phyloP scores from a whole-genome alignment of 495 filamentous ascomycete species.

The Chlorociboria aeruginascens region DNA sequence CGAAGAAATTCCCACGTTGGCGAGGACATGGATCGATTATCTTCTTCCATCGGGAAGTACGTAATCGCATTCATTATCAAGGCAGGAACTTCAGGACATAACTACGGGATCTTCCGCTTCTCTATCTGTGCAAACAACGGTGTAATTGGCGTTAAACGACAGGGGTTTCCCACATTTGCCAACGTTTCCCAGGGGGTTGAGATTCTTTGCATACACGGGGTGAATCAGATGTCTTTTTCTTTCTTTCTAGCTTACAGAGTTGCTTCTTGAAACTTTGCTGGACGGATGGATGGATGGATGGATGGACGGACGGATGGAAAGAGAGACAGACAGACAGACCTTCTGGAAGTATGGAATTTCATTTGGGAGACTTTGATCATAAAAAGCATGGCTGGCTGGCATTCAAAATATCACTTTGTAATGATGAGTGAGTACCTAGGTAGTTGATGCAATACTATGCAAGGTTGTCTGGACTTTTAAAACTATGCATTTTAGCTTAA shows the following conservation, averaged over 20 bases:
- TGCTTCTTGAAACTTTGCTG: constrained; percentile 2
- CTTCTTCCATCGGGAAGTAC: too few relatives aligned
- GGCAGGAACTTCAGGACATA: neutral
- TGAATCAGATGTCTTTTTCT: neutral
- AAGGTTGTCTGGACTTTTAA: neutral
- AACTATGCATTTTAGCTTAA: neutral
- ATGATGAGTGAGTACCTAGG: neutral
- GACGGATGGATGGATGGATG: neutral
- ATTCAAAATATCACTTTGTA: constrained; percentile 1
- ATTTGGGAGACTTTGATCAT: neutral
- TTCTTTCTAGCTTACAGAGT: constrained; percentile 9
- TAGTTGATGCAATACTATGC: neutral
- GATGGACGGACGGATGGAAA: neutral
- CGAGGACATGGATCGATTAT: constrained; percentile 11
- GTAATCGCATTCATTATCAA: too few relatives aligned
- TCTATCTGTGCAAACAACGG: constrained; percentile 11
- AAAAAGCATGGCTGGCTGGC: neutral
- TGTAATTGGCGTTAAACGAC: constrained; percentile 9
- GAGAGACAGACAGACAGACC: neutral
- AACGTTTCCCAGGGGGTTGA: neutral
- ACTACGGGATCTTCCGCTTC: neutral
- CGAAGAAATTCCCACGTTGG: constrained; percentile 7
- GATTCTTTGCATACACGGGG: constrained; percentile 1
- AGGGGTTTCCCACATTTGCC: neutral
- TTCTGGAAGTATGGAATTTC: too few relatives aligned